Base-by-base conservation (phyloP, 1,284 basidiomycete species). In the Irpex sp. region DNA sequence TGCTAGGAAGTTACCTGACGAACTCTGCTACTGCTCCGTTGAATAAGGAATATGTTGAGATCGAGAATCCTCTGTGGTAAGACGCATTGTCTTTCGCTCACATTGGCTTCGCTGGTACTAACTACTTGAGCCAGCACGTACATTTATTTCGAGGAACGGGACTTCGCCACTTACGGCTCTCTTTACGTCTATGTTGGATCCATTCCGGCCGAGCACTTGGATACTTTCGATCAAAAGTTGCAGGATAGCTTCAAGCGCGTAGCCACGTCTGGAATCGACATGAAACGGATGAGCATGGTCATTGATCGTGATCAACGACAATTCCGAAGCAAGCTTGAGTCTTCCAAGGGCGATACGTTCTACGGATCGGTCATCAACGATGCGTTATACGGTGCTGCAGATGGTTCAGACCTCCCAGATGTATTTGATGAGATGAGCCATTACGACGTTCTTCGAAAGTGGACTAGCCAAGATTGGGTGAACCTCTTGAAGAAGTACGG, bases 21-120 rank as follows among this genome's bases (percentile, higher is more conserved):
- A 93, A 94, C 54, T 93, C 93, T 8, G 82, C 96, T 1, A 92
- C 94, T 31, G 91, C 95, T 11, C 96, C 96, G 17, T 78, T 99
- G 62, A 94, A 93, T 73, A 96, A 96, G 76, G 93, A 95, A 72
- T 98, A 92, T 68, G 85, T 98, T 59, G 97, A 99, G 78, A 92
- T 91, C 58, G 90, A 96, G 68, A 89, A 91, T 60, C 97, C 97
- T 0, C 82, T 94, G 58, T 97, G 94, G 92, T 91, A 67, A 52
- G 81, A 74, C 11, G 40, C 15, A 44, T 63, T 19, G 49, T 51
- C 51, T 57, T 48, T 52, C 64, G 57, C n/a, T n/a, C 26, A 17
- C 56, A 58, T 62, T 26, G 7, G 55, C 21, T 17, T 37, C 19
- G 2, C 17, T 38, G 47, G 60, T 57, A 71, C 67, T 55, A 74